Evolutionary conservation across 306 rosid genomes (phyloP), one percentile per base, ranked within the genome.

Genomic region (Vicia sativa): DNA sequence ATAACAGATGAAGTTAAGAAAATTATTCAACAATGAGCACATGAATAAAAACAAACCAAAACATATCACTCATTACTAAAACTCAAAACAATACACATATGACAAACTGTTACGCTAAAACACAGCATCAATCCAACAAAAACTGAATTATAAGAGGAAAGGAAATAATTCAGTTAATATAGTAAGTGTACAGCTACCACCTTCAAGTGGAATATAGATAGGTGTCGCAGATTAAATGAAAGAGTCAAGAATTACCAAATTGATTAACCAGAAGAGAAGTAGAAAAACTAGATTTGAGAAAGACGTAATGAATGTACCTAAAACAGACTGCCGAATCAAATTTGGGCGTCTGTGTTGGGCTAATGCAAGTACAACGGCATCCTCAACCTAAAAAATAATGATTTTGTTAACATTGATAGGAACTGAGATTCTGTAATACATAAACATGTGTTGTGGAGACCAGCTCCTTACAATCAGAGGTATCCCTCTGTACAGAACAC

Each of bases 341-440:
- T 83, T 85, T 26, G 90, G 81, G 38, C 91, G 88, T 68, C 91
- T 83, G 38, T 79, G 87, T 50, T 82, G 92, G 67, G 97, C 85
- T 74, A 90, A 76, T 38, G 97, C 95, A 73, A 95, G 92, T 41
- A 74, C 87, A 58, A 89, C 85, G 56, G 97, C 97, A 82, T 95
- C 96, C 86, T 95, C 99, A 76, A 95, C 95, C 99, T 90, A 60
- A 71, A 72, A 72, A 21, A 54, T 16, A 31, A 48, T 0, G 12
- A 41, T 34, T 35, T 14, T 62, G 29, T 4, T 62, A 50, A 58
- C 45, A n/a, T 9, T 25, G 14, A 31, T 65, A 43, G 48, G 72
- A 43, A 23, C 25, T 18, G n/a, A 43, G 54, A 73, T 42, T 54
- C 57, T 65, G 54, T 16, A 9, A 11, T 53, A 53, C 29, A 73